These are phyloP conservation scores for Vicia sativa DNA, from an alignment of 306 rosid species.

Conservation along the genomic window DNA sequence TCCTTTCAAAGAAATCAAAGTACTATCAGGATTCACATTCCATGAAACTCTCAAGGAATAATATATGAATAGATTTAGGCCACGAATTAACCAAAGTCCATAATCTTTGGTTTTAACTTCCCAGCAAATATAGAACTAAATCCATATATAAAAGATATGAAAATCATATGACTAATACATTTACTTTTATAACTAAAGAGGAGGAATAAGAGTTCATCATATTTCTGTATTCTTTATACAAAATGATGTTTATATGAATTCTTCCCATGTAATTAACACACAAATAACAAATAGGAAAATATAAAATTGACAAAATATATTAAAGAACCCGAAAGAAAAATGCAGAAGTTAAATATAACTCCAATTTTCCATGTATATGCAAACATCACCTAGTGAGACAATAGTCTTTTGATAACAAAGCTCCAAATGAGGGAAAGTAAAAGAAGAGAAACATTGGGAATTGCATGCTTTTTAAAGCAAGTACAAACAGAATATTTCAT, in stretches of 20 bases:
- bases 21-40: conserved; percentile 40
- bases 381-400: conserved; percentile 18
- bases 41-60: conserved; percentile 20
- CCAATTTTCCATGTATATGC: conserved; percentile 20
- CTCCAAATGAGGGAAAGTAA: conserved; percentile 3
- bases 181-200: conserved; percentile 17
- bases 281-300: conserved; percentile 6
- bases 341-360: conserved; percentile 2
- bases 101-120: conserved; percentile 25
- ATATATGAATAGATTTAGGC: conserved; percentile 31
- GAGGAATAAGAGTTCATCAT: conserved; percentile 20
- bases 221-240: conserved; percentile 16
- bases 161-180: conserved; percentile 22
- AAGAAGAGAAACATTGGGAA: not conserved
- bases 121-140: conserved; percentile 31
- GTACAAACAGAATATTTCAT: conserved; percentile 11
- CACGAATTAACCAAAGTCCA: conserved; percentile 18
- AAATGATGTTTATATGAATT: conserved; percentile 24
- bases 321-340: conserved; percentile 9
- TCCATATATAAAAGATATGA: conserved; percentile 31
- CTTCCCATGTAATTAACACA: conserved; percentile 15
- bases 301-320: conserved; percentile 29
- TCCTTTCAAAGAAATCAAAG: conserved; percentile 62
- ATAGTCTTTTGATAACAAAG: conserved; percentile 20
- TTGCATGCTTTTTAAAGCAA: conserved; percentile 31